A percentile compares a stretch with the other conserved stretches of the same genome.
Conservation (phyloP, 2,329 filamentous ascomycete genomes). For the Mycosphaerella sp. region DNA sequence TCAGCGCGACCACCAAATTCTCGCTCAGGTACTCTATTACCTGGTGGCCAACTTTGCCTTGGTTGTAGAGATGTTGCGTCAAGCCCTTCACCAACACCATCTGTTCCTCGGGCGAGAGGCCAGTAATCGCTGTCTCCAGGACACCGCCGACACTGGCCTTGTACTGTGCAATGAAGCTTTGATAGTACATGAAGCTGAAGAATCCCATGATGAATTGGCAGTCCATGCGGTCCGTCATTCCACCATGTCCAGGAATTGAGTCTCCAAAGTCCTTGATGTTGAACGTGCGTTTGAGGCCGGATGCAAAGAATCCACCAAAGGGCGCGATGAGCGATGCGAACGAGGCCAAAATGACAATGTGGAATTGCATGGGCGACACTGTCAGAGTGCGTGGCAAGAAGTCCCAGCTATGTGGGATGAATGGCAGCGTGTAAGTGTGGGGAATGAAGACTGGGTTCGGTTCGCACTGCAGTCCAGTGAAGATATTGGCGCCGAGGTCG, state of each 20-base stretch:
- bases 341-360: slow-evolving; percentile 80
- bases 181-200: slow-evolving; percentile 97
- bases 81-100: slow-evolving; percentile 64
- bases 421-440: slow-evolving; percentile 62
- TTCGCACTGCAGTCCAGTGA: slow-evolving; percentile 81
- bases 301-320: slow-evolving; percentile 97
- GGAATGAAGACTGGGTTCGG: slow-evolving; percentile 88
- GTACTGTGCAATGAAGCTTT: slow-evolving; percentile 84
- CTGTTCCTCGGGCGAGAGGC: slow-evolving; percentile 81
- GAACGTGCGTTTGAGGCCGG: slow-evolving; percentile 94
- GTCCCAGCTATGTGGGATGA: slow-evolving; percentile 54
- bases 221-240: slow-evolving; percentile 98
- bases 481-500: slow-evolving; percentile 87
- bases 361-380: slow-evolving; percentile 84
- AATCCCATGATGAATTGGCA: slow-evolving; percentile 99
- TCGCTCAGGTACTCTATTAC: slow-evolving; percentile 38
- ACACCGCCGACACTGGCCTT: slow-evolving; percentile 79
- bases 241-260: slow-evolving; percentile 93
- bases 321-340: slow-evolving; percentile 96
- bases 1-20: slow-evolving; percentile 21
- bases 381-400: slow-evolving; percentile 66
- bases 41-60: slow-evolving; percentile 51
- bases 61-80: slow-evolving; percentile 58
- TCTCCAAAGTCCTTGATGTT: slow-evolving; percentile 99
- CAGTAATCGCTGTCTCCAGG: slow-evolving; percentile 85